Evolutionary conservation across 2,329 filamentous ascomycete genomes (phyloP).

Genomic region (Annulohypoxylon truncatum): DNA sequence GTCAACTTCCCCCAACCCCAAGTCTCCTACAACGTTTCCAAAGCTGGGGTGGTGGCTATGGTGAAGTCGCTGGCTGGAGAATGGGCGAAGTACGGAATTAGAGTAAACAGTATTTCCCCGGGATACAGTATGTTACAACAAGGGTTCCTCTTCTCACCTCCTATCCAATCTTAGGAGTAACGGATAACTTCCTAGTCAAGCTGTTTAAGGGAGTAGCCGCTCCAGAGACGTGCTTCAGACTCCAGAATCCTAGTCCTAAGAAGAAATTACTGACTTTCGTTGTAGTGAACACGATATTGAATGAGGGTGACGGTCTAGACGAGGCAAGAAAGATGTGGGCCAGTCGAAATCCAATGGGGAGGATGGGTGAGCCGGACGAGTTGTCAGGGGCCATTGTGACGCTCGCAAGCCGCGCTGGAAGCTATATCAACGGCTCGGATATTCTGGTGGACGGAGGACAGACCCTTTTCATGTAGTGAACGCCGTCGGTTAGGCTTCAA

Average conservation of each 20-base stretch:
- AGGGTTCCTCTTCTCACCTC: not conserved
- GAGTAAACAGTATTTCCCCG: constrained; percentile 76
- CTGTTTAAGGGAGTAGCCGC: too few relatives aligned
- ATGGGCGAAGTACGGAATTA: constrained; percentile 77
- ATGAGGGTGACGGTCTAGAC: constrained; percentile 70
- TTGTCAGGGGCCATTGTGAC: constrained; percentile 71
- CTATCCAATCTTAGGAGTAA: not conserved
- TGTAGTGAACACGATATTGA: constrained; percentile 76
- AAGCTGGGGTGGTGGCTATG: constrained; percentile 73
- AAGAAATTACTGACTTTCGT: not conserved
- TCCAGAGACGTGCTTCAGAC: not conserved
- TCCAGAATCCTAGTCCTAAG: not conserved
- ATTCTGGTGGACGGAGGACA: constrained; percentile 72
- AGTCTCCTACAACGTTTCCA: constrained; percentile 77
- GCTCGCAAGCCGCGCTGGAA: constrained; percentile 69
- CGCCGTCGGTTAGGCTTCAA: not conserved
- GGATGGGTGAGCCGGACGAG: constrained; percentile 74
- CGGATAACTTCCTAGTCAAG: not conserved
- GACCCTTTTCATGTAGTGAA: constrained; percentile 48
- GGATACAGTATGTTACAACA: constrained; percentile 65
- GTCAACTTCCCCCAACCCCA: constrained; percentile 81
- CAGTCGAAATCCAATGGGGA: constrained; percentile 69
- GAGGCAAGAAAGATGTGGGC: constrained; percentile 67
- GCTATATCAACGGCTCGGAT: constrained; percentile 76
- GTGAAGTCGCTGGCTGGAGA: constrained; percentile 76